Percentiles rank a stretch among this genome's conserved stretches.
These are phyloP conservation scores for Pholiota microspora DNA, from an alignment of 768 basidiomycete species.

Conservation along the genomic window DNA sequence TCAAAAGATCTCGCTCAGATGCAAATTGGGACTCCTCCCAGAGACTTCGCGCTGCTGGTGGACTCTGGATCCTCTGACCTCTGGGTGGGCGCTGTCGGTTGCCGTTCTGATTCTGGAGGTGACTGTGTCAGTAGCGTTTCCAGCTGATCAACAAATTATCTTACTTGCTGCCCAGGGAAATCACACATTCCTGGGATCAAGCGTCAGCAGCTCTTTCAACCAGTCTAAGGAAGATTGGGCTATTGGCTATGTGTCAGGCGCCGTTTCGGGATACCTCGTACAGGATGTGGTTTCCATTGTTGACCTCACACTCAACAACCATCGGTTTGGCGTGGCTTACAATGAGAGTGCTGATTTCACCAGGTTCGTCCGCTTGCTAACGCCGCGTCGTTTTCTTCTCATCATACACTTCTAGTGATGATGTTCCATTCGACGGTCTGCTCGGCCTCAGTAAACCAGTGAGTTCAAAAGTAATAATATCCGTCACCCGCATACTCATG, in stretches of 20 bases:
- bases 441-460: conserved; percentile 38
- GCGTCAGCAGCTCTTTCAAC: conserved; percentile 56
- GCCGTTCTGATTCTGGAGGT: conserved; percentile 30
- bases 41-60: conserved; percentile 48
- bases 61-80: conserved; percentile 65
- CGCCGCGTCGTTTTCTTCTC: neutral
- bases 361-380: conserved; percentile 22
- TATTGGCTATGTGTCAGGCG: conserved; percentile 53
- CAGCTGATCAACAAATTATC: neutral
- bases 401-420: conserved; percentile 18
- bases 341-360: conserved; percentile 56
- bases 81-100: conserved; percentile 52
- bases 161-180: conserved; percentile 26
- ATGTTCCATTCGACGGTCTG: conserved; percentile 53
- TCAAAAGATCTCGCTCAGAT: conserved; percentile 29
- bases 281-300: conserved; percentile 58
- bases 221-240: conserved; percentile 45
- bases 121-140: conserved; percentile 24
- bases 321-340: conserved; percentile 63
- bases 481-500: too few species aligned
- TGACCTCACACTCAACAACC: conserved; percentile 47
- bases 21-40: conserved; percentile 45
- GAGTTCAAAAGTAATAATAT: too few species aligned
- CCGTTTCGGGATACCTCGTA: conserved; percentile 55
- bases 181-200: conserved; percentile 50